Evolutionary conservation across 129 eudicot genomes (phyloP).

Genomic region (Escallonia herrerae): DNA sequence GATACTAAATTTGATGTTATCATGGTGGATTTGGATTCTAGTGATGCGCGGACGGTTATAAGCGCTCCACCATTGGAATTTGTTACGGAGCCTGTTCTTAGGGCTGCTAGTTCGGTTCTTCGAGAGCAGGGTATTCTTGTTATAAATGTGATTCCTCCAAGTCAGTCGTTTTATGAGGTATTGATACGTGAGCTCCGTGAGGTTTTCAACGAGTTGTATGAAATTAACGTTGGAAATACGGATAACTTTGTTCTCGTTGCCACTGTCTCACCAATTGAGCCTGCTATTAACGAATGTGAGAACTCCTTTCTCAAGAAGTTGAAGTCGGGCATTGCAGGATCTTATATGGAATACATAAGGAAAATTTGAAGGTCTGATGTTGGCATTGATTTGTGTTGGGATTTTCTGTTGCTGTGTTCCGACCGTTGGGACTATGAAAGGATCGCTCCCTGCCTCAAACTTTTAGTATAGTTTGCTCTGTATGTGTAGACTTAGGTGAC

Average conservation of each 20-base stretch:
- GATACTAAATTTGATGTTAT: conserved; percentile 50
- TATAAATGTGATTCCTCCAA: conserved; percentile 55
- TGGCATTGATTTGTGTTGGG: too few species aligned
- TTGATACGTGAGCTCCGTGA: conserved; percentile 35
- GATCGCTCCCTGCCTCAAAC: too few species aligned
- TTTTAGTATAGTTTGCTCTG: not conserved
- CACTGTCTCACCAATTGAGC: conserved; percentile 23
- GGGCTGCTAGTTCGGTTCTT: conserved; percentile 35
- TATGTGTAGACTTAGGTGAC: not conserved
- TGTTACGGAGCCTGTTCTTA: conserved; percentile 39
- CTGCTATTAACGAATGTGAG: conserved; percentile 10
- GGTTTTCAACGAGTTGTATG: conserved; percentile 53
- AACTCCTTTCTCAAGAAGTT: conserved; percentile 32
- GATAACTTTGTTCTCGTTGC: conserved; percentile 83
- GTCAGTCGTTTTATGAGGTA: conserved; percentile 27
- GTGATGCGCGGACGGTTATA: conserved; percentile 46
- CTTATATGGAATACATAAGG: conserved; percentile 41
- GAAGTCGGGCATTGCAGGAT: conserved; percentile 34
- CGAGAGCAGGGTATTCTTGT: conserved; percentile 50
- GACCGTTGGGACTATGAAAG: too few species aligned
- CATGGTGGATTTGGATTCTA: conserved; percentile 94
- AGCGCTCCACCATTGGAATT: conserved; percentile 77
- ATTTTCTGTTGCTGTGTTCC: too few species aligned
- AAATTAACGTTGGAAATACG: conserved; percentile 56
- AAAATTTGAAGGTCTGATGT: conserved; percentile 23